Percentiles rank a stretch among this genome's conserved stretches.
Evolutionary conservation across 1,139 yeast species (phyloP).

Genomic region (Kodamaea suecica): DNA sequence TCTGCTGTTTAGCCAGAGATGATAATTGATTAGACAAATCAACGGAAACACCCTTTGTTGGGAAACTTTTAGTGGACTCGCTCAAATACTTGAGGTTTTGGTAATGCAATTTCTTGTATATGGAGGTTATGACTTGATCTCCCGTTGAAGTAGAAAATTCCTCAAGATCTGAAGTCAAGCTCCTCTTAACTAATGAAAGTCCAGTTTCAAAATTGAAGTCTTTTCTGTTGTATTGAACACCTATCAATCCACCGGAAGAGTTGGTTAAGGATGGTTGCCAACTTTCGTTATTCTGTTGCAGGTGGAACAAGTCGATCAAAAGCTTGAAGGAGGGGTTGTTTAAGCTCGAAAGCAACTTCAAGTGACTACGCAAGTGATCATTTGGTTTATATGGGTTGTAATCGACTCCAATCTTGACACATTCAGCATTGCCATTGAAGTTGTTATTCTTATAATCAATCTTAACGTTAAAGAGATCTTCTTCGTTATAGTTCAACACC

Average conservation of each 20-base stretch:
- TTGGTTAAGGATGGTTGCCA: conserved; percentile 39
- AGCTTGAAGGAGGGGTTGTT: conserved; percentile 42
- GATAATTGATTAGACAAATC: conserved; percentile 29
- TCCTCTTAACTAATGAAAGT: conserved; percentile 40
- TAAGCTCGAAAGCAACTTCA: conserved; percentile 34
- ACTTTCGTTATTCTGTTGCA: conserved; percentile 38
- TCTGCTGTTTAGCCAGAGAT: conserved; percentile 23
- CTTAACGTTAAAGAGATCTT: conserved; percentile 38
- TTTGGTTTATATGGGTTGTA: conserved; percentile 48
- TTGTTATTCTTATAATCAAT: conserved; percentile 43
- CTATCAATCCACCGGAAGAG: conserved; percentile 41
- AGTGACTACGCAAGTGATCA: conserved; percentile 38
- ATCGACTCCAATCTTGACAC: conserved; percentile 39
- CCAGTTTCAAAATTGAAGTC: conserved; percentile 33
- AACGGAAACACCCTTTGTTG: conserved; percentile 26
- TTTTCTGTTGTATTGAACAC: conserved; percentile 31
- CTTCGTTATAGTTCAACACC: conserved; percentile 37
- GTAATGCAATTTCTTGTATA: conserved; percentile 28
- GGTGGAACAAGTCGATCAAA: conserved; percentile 32
- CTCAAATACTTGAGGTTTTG: conserved; percentile 24
- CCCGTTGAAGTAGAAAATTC: conserved; percentile 30
- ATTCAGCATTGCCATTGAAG: conserved; percentile 44
- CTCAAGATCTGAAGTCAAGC: conserved; percentile 40
- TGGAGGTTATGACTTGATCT: conserved; percentile 36
- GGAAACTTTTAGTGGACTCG: conserved; percentile 28